Evolutionary conservation across 306 rosid species (phyloP), one percentile per base, ranked within the genome.

Genomic region (Glycine tomentella): DNA sequence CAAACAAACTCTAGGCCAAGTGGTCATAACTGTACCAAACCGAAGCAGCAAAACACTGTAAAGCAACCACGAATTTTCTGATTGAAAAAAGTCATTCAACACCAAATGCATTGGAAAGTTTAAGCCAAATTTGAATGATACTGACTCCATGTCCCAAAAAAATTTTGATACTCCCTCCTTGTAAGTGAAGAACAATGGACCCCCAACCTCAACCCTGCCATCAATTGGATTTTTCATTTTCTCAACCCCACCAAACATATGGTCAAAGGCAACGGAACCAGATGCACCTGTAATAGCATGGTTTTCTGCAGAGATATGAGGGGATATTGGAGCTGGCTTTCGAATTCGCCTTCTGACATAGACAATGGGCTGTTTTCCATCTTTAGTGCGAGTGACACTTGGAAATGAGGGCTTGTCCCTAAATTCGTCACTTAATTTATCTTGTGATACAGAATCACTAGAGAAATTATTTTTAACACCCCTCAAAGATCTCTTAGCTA

Each of bases 1-100:
- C 87, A 93, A 74, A 76, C 77, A 81, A 83, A 96, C 92, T 89
- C 83, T 87, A 50, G 97, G 99, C 94, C 94, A 90, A 74, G 81
- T 84, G 62, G 70, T 81, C 86, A 87, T 82, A 82, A 96, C 34
- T 31, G 89, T 66, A 25, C 98, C 99, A 81, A 78, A 82, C 36
- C 45, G 88, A 82, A 81, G 87, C 76, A 92, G 84, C 77, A 87
- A 36, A 25, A 73, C 78, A 75, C 87, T 87, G 85, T 61, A 80
- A 77, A 80, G 81, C 72, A 92, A 70, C 94, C 89, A 80, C 75
- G 87, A 56, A 70, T 61, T 79, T 36, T 86, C 87, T 9, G 83
- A 83, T 64, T 85, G 88, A 74, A 89, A 84, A 42, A 76, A 75
- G 81, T 80, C 69, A 62, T 85, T 81, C 83, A 81, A 68, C 38